Percentiles rank a stretch among this genome's conserved stretches.
Evolutionary conservation across 345 rosid species (phyloP).

Genomic region (Citrus australasica): DNA sequence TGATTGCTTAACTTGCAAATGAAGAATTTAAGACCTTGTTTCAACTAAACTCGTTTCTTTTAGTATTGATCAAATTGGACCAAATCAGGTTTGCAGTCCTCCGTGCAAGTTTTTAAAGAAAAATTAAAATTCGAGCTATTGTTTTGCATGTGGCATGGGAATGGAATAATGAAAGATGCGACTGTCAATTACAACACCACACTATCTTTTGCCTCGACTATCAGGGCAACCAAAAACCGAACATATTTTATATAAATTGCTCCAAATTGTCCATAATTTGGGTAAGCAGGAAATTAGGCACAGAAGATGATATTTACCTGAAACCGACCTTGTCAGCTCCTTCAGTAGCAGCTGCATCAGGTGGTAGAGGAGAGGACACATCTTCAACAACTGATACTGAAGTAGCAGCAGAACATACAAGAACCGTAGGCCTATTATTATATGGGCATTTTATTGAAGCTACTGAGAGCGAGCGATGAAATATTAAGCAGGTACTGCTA

Average conservation of each 20-base stretch:
- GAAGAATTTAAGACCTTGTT: too few relatives aligned
- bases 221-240: neutral
- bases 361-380: conserved; percentile 21
- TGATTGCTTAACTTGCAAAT: neutral
- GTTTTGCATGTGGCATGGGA: neutral
- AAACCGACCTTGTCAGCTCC: conserved; percentile 27
- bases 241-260: neutral
- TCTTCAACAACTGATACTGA: conserved; percentile 35
- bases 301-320: conserved; percentile 28
- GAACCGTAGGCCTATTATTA: conserved; percentile 22
- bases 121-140: neutral
- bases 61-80: neutral
- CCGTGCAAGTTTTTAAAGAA: neutral
- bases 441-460: conserved; percentile 23
- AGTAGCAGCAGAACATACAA: conserved; percentile 38
- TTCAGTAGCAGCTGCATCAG: conserved; percentile 19
- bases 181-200: neutral
- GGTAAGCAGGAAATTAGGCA: neutral
- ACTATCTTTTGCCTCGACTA: too few relatives aligned
- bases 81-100: neutral
- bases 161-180: neutral
- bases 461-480: conserved; percentile 18
- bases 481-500: conserved; percentile 1
- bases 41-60: too few relatives aligned
- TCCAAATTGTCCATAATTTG: neutral